Conservation (phyloP, 2,329 filamentous ascomycete genomes). For the Lachnellula cervina region DNA sequence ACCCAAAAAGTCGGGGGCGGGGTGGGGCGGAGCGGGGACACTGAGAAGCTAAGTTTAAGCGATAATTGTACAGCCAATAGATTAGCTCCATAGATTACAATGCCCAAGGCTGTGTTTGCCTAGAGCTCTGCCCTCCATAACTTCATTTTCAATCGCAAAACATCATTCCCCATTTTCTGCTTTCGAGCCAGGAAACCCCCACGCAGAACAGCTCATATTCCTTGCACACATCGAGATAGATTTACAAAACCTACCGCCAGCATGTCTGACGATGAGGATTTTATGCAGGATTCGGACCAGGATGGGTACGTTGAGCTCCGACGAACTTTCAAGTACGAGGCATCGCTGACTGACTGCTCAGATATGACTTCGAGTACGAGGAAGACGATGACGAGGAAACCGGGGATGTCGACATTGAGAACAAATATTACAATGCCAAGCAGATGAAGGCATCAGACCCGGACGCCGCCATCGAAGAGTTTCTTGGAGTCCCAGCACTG, state of each 20-base stretch:
- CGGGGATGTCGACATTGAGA: slow-evolving; percentile 92
- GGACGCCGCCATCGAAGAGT: slow-evolving; percentile 84
- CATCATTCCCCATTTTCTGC: neutral
- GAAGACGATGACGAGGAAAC: slow-evolving; percentile 81
- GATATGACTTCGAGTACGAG: slow-evolving; percentile 96
- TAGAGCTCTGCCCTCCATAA: slow-evolving; percentile 2
- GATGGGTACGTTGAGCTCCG: slow-evolving; percentile 58
- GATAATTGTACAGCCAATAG: neutral
- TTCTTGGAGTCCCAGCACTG: slow-evolving; percentile 77
- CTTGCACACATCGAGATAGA: neutral
- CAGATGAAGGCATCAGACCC: slow-evolving; percentile 87
- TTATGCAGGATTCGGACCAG: slow-evolving; percentile 88
- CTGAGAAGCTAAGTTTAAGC: neutral
- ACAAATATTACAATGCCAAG: slow-evolving; percentile 99
- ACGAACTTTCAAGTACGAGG: neutral
- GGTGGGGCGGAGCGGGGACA: neutral
- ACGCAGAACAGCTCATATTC: neutral
- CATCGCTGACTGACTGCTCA: slow-evolving; percentile 32
- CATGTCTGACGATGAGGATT: slow-evolving; percentile 67
- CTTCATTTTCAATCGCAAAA: slow-evolving; percentile 1
- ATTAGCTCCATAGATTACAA: neutral
- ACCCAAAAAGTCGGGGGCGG: neutral
- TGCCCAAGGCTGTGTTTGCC: slow-evolving; percentile 1
- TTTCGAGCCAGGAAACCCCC: neutral
- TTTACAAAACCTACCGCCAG: slow-evolving; percentile 11